Evolutionary conservation across 73 alveolate genomes (phyloP).

Genomic region (Paramecium sexaurelia): DNA sequence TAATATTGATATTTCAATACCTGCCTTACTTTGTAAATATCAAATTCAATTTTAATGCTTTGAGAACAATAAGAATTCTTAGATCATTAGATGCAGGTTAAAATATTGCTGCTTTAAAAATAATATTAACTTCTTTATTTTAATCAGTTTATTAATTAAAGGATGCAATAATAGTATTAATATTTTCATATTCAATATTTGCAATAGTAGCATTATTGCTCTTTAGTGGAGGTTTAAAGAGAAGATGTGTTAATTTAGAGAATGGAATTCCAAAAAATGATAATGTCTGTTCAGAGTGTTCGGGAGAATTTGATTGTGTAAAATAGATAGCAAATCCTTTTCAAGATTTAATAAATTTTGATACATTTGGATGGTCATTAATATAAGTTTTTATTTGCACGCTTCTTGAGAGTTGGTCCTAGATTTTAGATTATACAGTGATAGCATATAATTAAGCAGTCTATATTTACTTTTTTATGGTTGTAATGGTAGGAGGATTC

Average conservation of each 20-base stretch:
- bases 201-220: background rate
- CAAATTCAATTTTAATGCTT: slow-evolving; percentile 58
- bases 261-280: background rate
- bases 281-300: background rate
- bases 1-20: slow-evolving; percentile 75
- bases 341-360: slow-evolving; percentile 32
- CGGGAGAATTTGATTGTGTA: slow-evolving; percentile 13
- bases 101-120: slow-evolving; percentile 71
- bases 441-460: background rate
- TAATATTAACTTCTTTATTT: slow-evolving; percentile 3
- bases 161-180: slow-evolving; percentile 5
- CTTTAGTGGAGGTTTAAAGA: background rate
- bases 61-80: slow-evolving; percentile 77
- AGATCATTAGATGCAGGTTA: slow-evolving; percentile 75
- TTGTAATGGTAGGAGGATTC: slow-evolving; percentile 91
- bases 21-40: slow-evolving; percentile 1
- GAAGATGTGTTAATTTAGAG: background rate
- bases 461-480: slow-evolving; percentile 76
- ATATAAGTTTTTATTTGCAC: slow-evolving; percentile 56
- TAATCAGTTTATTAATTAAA: slow-evolving; percentile 11
- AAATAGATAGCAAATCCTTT: slow-evolving; percentile 49
- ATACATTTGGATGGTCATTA: slow-evolving; percentile 66
- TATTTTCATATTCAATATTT: slow-evolving; percentile 41
- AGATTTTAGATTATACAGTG: slow-evolving; percentile 13
- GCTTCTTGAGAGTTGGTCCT: slow-evolving; percentile 58